Evolutionary conservation across 2,329 filamentous ascomycete species (phyloP).

Genomic region (Pseudogymnoascus sp.): DNA sequence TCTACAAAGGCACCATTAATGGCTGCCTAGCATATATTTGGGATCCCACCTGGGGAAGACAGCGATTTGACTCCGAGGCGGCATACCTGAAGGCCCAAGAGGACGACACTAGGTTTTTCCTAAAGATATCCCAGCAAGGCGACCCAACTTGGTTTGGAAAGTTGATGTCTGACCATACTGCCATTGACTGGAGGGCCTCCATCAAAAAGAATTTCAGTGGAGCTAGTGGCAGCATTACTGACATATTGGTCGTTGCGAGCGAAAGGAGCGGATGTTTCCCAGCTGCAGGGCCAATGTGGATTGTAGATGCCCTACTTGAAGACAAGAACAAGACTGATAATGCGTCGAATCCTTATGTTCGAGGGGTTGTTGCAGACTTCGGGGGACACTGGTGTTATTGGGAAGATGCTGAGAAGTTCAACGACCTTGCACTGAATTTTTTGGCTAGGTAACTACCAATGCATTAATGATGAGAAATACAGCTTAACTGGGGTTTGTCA

Average conservation of each 20-base stretch:
- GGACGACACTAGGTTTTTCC: slow-evolving; percentile 25
- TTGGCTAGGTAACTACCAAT: slow-evolving; percentile 10
- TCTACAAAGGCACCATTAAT: slow-evolving; percentile 24
- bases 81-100: background rate
- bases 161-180: slow-evolving; percentile 28
- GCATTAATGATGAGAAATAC: background rate
- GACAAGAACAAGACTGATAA: background rate
- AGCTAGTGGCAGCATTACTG: slow-evolving; percentile 16
- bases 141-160: slow-evolving; percentile 24
- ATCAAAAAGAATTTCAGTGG: slow-evolving; percentile 22
- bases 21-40: slow-evolving; percentile 26
- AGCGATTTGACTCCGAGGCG: slow-evolving; percentile 14
- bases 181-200: slow-evolving; percentile 24
- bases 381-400: slow-evolving; percentile 30
- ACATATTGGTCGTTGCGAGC: slow-evolving; percentile 26
- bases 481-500: background rate
- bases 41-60: background rate
- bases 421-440: slow-evolving; percentile 20
- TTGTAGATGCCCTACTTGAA: slow-evolving; percentile 24
- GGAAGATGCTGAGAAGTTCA: slow-evolving; percentile 24
- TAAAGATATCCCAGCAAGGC: slow-evolving; percentile 24
- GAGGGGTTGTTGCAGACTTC: slow-evolving; percentile 23
- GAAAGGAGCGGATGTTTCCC: slow-evolving; percentile 28
- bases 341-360: slow-evolving; percentile 13
- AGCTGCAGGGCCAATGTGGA: slow-evolving; percentile 22